Evolutionary conservation across 2,329 filamentous ascomycete genomes (phyloP).

Genomic region (Fusarium clavum): DNA sequence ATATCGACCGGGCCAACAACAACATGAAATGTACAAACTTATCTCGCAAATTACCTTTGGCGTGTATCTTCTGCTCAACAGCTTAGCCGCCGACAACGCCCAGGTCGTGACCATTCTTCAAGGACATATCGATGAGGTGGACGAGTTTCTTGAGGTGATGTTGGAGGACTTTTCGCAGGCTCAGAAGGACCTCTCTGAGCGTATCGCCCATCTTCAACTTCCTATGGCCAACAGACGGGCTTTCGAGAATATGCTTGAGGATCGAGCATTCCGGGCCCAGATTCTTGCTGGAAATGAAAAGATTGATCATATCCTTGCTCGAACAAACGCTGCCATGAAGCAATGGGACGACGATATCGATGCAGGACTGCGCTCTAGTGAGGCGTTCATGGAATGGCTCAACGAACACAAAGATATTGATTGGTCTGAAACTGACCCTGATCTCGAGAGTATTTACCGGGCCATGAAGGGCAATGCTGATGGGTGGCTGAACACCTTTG

Average conservation of each 20-base stretch:
- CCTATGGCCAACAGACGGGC: constrained; percentile 84
- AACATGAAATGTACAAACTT: constrained; percentile 91
- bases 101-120: constrained; percentile 92
- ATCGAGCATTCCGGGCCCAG: constrained; percentile 82
- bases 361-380: constrained; percentile 80
- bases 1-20: constrained; percentile 77
- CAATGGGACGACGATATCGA: constrained; percentile 83
- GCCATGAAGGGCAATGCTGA: constrained; percentile 95
- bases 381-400: constrained; percentile 82
- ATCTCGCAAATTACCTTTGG: constrained; percentile 94
- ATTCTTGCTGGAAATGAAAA: constrained; percentile 89
- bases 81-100: constrained; percentile 86
- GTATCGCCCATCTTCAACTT: constrained; percentile 82
- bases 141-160: constrained; percentile 87
- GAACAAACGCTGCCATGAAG: constrained; percentile 80
- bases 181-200: constrained; percentile 80
- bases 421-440: constrained; percentile 68
- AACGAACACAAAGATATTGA: constrained; percentile 70
- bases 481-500: constrained; percentile 86
- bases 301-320: constrained; percentile 88
- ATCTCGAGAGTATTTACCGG: constrained; percentile 78
- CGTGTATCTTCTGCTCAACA: constrained; percentile 85
- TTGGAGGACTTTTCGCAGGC: constrained; percentile 87
- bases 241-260: constrained; percentile 89
- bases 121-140: constrained; percentile 92